phyloP scores from a whole-genome alignment of 352 stramenopile species.

The Thalassiosira sp. region DNA sequence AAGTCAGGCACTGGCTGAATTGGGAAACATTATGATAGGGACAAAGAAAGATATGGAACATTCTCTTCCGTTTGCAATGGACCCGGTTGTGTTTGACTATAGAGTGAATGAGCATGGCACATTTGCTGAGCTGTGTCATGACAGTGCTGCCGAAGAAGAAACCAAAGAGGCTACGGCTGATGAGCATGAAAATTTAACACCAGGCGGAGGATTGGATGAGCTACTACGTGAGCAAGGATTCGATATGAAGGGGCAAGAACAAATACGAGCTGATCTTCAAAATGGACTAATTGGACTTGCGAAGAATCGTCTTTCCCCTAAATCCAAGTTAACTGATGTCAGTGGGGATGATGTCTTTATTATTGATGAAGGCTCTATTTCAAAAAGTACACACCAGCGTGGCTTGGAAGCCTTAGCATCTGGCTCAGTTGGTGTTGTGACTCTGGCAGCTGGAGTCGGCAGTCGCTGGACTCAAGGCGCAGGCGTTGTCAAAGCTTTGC shows the following conservation, averaged over 20 bases:
- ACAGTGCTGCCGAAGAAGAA: constrained; percentile 10
- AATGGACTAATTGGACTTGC: constrained; percentile 60
- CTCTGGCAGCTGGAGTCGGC: constrained; percentile 61
- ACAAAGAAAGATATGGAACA: constrained; percentile 61
- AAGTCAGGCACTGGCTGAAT: constrained; percentile 28
- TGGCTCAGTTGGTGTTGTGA: constrained; percentile 57
- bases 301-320: constrained; percentile 58
- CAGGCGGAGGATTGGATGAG: constrained; percentile 32
- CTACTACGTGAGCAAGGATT: constrained; percentile 58
- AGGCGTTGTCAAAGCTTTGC: constrained; percentile 61
- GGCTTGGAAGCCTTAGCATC: constrained; percentile 51
- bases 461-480: constrained; percentile 68
- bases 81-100: constrained; percentile 68
- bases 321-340: constrained; percentile 51
- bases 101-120: constrained; percentile 64
- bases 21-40: constrained; percentile 63
- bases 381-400: constrained; percentile 18
- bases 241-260: constrained; percentile 49
- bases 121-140: constrained; percentile 37
- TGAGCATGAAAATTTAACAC: neutral
- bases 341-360: constrained; percentile 52
- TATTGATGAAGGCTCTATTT: constrained; percentile 38
- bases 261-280: constrained; percentile 45
- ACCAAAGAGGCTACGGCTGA: neutral
- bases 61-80: constrained; percentile 65